These are phyloP conservation scores for Kurtzmaniella quercitrusa DNA, from an alignment of 1,139 yeast species.

Conservation along the genomic window DNA sequence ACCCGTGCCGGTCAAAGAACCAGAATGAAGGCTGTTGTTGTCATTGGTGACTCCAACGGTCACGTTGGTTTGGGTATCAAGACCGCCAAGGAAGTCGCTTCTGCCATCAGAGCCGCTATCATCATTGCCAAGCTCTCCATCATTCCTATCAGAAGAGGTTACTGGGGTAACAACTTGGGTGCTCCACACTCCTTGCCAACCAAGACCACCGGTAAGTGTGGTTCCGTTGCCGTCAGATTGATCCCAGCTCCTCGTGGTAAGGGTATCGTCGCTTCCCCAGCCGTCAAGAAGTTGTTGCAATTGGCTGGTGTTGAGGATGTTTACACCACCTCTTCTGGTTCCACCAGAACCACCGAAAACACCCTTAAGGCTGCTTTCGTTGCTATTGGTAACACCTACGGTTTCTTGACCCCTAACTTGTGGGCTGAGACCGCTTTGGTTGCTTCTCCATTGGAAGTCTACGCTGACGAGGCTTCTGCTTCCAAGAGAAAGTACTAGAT, in stretches of 20 bases:
- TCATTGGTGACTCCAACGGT: conserved; percentile 99
- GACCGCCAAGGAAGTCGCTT: conserved; percentile 99
- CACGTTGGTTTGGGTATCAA: conserved; percentile 99
- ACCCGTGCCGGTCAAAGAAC: conserved; percentile 99
- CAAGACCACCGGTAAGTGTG: conserved; percentile 99
- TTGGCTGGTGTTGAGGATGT: conserved; percentile 99
- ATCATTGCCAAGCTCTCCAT: conserved; percentile 97
- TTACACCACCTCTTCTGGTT: conserved; percentile 97
- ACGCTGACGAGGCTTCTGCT: conserved; percentile 78
- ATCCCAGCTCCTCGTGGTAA: conserved; percentile 99
- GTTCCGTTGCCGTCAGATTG: conserved; percentile 97
- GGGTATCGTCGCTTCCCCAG: conserved; percentile 99
- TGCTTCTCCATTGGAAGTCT: conserved; percentile 92
- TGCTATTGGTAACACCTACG: conserved; percentile 99
- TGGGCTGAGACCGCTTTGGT: conserved; percentile 86
- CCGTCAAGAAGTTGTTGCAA: conserved; percentile 97
- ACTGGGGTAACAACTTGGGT: conserved; percentile 99
- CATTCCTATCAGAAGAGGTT: conserved; percentile 99
- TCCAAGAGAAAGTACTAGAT: conserved; percentile 68
- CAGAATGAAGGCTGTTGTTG: conserved; percentile 99
- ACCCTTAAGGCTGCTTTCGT: conserved; percentile 99
- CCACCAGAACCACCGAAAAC: conserved; percentile 99
- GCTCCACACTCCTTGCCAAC: conserved; percentile 98
- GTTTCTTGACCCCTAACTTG: conserved; percentile 99
- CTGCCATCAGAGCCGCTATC: conserved; percentile 99